Evolutionary conservation across 2,329 filamentous ascomycete species (phyloP).

Genomic region (Raffaelea albimanens): DNA sequence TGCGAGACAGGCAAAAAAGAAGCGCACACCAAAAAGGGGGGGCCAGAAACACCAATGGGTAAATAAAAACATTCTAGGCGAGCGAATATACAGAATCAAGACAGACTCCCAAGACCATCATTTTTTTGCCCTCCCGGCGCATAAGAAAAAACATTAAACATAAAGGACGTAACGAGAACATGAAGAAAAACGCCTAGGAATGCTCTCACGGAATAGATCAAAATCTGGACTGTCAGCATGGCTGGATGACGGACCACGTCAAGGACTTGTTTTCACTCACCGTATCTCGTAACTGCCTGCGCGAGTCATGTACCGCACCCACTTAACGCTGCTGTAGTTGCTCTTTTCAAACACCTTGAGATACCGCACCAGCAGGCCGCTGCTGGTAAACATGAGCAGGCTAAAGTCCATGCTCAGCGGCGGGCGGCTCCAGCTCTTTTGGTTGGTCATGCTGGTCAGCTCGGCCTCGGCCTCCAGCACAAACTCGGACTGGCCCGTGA

Average conservation of each 20-base stretch:
- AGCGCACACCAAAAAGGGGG: too few relatives aligned
- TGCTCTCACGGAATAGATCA: neutral
- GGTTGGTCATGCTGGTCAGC: conserved; percentile 93
- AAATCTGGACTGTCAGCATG: conserved; percentile 1
- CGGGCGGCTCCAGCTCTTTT: conserved; percentile 92
- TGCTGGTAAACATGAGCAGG: conserved; percentile 96
- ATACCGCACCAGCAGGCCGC: conserved; percentile 83
- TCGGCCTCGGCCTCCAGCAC: conserved; percentile 90
- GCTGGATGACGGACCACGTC: too few relatives aligned
- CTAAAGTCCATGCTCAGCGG: conserved; percentile 88
- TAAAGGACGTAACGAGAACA: too few relatives aligned
- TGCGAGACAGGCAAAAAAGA: too few relatives aligned
- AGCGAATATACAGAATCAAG: too few relatives aligned
- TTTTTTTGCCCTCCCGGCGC: too few relatives aligned
- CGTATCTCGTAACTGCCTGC: conserved; percentile 96
- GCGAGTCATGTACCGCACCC: conserved; percentile 98
- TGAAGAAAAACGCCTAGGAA: conserved; percentile 2
- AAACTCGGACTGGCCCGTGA: conserved; percentile 94
- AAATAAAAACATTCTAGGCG: too few relatives aligned
- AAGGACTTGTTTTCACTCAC: conserved; percentile 40
- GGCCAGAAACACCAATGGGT: too few relatives aligned
- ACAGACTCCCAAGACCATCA: too few relatives aligned
- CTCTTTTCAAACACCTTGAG: conserved; percentile 99
- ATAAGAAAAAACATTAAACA: too few relatives aligned
- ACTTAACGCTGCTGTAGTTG: conserved; percentile 98